Base-by-base conservation (phyloP, 768 basidiomycete genomes). In the Termitomyces sp. region DNA sequence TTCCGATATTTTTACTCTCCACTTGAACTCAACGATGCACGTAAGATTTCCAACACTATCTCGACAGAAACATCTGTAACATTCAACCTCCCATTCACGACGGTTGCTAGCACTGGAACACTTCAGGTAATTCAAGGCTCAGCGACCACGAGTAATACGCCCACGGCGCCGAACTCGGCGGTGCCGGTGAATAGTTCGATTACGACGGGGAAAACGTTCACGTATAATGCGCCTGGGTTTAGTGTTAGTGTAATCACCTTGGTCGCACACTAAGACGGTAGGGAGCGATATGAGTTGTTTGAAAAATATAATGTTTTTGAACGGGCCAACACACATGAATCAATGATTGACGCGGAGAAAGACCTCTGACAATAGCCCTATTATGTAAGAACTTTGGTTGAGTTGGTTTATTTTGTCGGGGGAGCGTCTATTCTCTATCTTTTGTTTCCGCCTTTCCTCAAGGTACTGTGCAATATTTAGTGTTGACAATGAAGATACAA, bases 1-100 rank as follows among this genome's bases (percentile, higher is more conserved):
- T 43, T 36, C 13, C 28, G 14, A 5, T 0, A 60, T 60, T 12
- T n/a, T 46, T 12, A 51, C 5, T 14, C 14, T 54, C 16, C 12
- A 20, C 30, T 32, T 56, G 2, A 16, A 44, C 33, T 50, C 40
- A 58, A 40, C 7, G 2, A 30, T 47, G 13, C 26, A 38, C 9
- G 2, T 6, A 59, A 87, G 86, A 68, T 87, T 36, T 75, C 81
- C 16, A 88, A 87, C 68, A 79, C 81, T 0, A 78, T 71, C 20
- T 68, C 63, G 0, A 66, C 74, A 4, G 65, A 77, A 0, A 73
- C 77, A 0, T 65, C 73, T 8, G 32, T 88, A 38, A 78, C 77
- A 9, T 86, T 88, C 66, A 64, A 74, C 18, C 69, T 88, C 14
- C 85, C 85, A 0, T 87, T 86, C 73, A 50, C 66, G 7, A 74